phyloP scores from a whole-genome alignment of 2,329 filamentous ascomycete species.

The Myriosclerotinia curreyana region DNA sequence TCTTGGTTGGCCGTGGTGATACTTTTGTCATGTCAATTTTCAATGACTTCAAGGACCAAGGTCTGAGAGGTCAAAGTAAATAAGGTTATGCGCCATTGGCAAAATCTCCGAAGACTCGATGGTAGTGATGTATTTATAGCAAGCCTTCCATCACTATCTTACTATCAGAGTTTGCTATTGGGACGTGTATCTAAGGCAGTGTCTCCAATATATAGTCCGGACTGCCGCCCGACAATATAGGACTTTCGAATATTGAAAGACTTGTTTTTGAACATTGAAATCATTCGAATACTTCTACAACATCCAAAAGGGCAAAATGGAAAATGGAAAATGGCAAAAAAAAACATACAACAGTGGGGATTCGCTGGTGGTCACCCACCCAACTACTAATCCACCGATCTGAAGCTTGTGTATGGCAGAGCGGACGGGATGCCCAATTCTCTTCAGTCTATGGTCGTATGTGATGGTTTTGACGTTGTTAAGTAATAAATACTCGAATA shows the following conservation, averaged over 20 bases:
- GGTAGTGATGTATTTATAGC: not conserved
- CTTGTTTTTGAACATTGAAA: no score
- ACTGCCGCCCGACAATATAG: no score
- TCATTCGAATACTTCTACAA: no score
- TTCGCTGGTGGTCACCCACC: conserved; percentile 19
- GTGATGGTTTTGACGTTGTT: rapidly evolving
- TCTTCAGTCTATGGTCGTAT: conserved; percentile 20
- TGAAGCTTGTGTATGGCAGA: conserved; percentile 20
- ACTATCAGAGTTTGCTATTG: no score
- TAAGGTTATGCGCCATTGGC: not conserved
- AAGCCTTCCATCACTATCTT: not conserved
- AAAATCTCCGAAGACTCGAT: not conserved
- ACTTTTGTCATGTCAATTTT: no score
- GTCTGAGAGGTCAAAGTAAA: not conserved
- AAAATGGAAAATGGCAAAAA: not conserved
- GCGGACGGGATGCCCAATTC: conserved; percentile 18
- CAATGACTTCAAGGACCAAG: no score
- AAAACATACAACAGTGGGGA: conserved; percentile 14
- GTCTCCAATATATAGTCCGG: no score
- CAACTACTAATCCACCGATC: conserved; percentile 19
- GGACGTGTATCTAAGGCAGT: no score
- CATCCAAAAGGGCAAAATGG: not conserved
- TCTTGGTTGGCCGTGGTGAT: no score
- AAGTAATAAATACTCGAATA: not conserved
- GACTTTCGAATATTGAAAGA: no score